Percentiles rank a stretch among this genome's conserved stretches.
phyloP scores from a whole-genome alignment of 108 stramenopile genomes.

The Nitzschia sp. region DNA sequence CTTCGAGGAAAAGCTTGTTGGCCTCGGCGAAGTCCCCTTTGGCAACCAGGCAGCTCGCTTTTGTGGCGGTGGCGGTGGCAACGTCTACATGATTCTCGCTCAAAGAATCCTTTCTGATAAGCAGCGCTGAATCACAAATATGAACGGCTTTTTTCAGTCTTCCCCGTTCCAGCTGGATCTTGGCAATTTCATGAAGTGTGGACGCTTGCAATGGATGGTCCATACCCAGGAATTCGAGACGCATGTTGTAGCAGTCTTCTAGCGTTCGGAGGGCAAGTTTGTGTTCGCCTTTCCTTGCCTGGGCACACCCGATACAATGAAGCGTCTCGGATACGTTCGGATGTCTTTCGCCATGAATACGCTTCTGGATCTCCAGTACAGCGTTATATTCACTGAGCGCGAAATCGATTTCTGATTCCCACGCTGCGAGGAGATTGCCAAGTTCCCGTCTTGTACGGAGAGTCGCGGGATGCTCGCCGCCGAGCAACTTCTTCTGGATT shows the following conservation, averaged over 20 bases:
- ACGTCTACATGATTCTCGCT: slow-evolving; percentile 53
- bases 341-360: slow-evolving; percentile 58
- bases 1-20: slow-evolving; percentile 34
- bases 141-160: slow-evolving; percentile 55
- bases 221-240: slow-evolving; percentile 59
- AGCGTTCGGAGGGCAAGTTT: slow-evolving; percentile 48
- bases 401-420: slow-evolving; percentile 41
- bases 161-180: slow-evolving; percentile 54
- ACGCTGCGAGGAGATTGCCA: slow-evolving; percentile 53
- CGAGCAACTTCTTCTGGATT: slow-evolving; percentile 51
- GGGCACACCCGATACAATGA: slow-evolving; percentile 58
- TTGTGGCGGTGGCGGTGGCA: slow-evolving; percentile 37
- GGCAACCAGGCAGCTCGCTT: slow-evolving; percentile 45
- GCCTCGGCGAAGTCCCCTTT: slow-evolving; percentile 30
- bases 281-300: slow-evolving; percentile 53
- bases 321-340: slow-evolving; percentile 69
- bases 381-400: slow-evolving; percentile 49
- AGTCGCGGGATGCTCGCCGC: slow-evolving; percentile 58
- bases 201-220: slow-evolving; percentile 70
- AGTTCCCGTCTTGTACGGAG: slow-evolving; percentile 63
- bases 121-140: slow-evolving; percentile 53
- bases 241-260: slow-evolving; percentile 70
- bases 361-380: slow-evolving; percentile 51
- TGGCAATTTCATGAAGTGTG: slow-evolving; percentile 65
- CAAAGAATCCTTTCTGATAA: slow-evolving; percentile 50